Evolutionary conservation across 352 stramenopile genomes (phyloP), one percentile per base, ranked within the genome.

Genomic region (Pythium grandisporangium): DNA sequence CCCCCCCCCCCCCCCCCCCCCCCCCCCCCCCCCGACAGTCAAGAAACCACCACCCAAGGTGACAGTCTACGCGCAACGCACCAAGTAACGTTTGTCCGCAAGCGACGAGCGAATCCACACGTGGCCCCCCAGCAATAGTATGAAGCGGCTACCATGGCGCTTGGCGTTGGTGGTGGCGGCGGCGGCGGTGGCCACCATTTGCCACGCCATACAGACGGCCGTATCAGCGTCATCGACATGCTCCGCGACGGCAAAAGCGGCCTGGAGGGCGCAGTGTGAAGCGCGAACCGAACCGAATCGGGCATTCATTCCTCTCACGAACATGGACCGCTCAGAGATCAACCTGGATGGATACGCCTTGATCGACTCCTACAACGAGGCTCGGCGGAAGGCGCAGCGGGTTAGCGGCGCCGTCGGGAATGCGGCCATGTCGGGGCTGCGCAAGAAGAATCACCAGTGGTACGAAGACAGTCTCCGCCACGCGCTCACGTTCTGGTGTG

Each of bases 401-500:
- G 50, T 84, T 20, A 84, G 66, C 21, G 70, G 55, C 4, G 41
- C 61, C 8, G 72, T 61, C 0, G 71, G 71, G 4, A 84, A 81
- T 24, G 62, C 70, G 0, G 78, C 70, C 6, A 89, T 91, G 69
- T 51, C 63, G 6, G 63, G 71, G 5, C 69, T 91, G 55, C 78
- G 78, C 29, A 71, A 84, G 49, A 84, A 91, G 55, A 66, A 51
- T 5, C 51, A 53, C 4, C 48, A 41, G 16, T 91, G 76, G 75
- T 91, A 91, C 48, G 64, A 84, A 35, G 22, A 59, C 14, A 86
- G 70, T 55, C 54, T 91, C 23, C 46, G 52, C 22, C 77, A 72
- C 36, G 65, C 86, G 30, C 66, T 80, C 46, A 89, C 75, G 16
- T 84, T 80, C 33, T 61, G 88, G 10, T 91, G 78, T 48, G 62